A percentile compares a stretch with the other conserved stretches of the same genome.
These are phyloP conservation scores for Diaporthe eres DNA, from an alignment of 2,329 filamentous ascomycete genomes.

Conservation along the genomic window DNA sequence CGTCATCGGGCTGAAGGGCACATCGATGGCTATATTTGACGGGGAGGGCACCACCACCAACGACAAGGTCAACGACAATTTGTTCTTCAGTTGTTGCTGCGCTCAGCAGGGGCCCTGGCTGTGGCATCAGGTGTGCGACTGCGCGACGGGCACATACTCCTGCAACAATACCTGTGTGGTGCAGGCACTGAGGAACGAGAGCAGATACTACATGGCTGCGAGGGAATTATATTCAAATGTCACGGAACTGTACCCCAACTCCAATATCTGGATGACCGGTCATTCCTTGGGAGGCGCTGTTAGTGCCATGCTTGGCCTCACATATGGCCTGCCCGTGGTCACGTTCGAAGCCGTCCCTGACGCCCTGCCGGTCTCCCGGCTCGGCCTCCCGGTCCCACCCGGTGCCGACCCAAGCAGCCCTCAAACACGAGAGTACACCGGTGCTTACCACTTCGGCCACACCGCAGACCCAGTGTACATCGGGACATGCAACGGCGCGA, in stretches of 20 bases:
- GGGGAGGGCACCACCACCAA: constrained; percentile 97
- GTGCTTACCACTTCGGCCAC: constrained; percentile 91
- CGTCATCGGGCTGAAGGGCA: constrained; percentile 94
- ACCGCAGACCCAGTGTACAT: constrained; percentile 96
- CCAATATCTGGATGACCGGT: constrained; percentile 90
- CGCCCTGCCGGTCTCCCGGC: constrained; percentile 84
- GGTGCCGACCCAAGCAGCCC: constrained; percentile 79
- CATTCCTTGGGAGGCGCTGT: constrained; percentile 95
- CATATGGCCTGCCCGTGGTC: constrained; percentile 90
- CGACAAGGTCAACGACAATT: constrained; percentile 97
- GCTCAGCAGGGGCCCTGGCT: constrained; percentile 91
- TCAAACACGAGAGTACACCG: constrained; percentile 80
- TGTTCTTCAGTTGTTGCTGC: constrained; percentile 98
- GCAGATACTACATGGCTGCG: constrained; percentile 91
- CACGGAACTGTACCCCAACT: constrained; percentile 86
- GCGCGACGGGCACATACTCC: constrained; percentile 86
- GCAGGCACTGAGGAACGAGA: constrained; percentile 82
- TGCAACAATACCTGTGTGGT: constrained; percentile 94
- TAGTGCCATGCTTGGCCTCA: constrained; percentile 88
- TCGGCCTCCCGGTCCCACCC: constrained; percentile 89
- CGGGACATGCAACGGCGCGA: constrained; percentile 91
- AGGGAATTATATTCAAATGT: constrained; percentile 94
- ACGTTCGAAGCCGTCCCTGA: constrained; percentile 96
- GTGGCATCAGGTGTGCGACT: constrained; percentile 95
- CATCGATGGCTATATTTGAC: constrained; percentile 90